phyloP scores from a whole-genome alignment of 176 grass and related monocot species.

The Typha latifolia region DNA sequence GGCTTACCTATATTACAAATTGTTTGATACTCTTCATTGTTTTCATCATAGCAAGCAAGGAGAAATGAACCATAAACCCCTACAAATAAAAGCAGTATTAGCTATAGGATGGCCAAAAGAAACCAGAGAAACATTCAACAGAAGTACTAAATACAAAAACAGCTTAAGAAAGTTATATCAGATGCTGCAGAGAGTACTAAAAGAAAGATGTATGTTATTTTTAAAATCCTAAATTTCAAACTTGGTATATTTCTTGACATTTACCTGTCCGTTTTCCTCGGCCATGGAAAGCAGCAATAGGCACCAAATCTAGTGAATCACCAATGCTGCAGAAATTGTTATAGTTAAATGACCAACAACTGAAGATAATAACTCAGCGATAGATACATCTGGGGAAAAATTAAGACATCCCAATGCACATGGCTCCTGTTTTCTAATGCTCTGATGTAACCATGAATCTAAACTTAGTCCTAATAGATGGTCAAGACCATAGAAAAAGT shows the following conservation, averaged over 20 bases:
- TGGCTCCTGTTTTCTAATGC: no score
- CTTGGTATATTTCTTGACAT: neutral
- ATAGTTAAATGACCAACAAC: no score
- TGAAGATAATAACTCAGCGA: no score
- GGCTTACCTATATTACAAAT: slow-evolving; percentile 91
- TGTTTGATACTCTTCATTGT: slow-evolving; percentile 95
- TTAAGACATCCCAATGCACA: no score
- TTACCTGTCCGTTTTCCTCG: slow-evolving; percentile 87
- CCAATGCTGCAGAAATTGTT: slow-evolving; percentile 44
- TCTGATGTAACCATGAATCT: no score
- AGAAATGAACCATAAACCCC: slow-evolving; percentile 96
- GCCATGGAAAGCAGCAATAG: slow-evolving; percentile 86
- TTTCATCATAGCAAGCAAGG: slow-evolving; percentile 89
- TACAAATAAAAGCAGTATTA: slow-evolving; percentile 25
- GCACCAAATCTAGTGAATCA: slow-evolving; percentile 88
- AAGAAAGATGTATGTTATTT: neutral
- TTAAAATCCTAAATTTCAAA: neutral
- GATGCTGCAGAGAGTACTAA: neutral
- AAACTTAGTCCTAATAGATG: no score
- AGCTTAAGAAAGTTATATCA: neutral
- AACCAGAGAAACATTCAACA: neutral
- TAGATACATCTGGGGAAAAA: no score
- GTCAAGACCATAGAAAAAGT: no score
- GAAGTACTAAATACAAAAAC: slow-evolving; percentile 10
- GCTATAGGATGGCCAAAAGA: neutral